Evolutionary conservation across 2,329 filamentous ascomycete species (phyloP).

Genomic region (Aspergillus pseudoviridinutans): DNA sequence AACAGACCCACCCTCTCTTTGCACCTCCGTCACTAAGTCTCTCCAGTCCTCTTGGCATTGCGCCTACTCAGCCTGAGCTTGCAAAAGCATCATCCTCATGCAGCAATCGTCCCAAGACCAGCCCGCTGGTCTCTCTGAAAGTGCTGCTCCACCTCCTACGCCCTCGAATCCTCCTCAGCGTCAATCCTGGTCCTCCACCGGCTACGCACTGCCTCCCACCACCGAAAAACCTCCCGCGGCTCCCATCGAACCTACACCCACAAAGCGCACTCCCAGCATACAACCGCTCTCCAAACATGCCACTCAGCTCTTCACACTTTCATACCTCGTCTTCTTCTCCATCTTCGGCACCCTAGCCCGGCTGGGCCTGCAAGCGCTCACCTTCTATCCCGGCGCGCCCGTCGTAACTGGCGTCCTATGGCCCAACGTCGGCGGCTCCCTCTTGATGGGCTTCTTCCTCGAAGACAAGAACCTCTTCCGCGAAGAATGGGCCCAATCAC

Average conservation of each 20-base stretch:
- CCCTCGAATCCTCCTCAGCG: conserved; percentile 9
- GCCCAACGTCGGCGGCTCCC: conserved; percentile 79
- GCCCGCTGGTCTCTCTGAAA: conserved; percentile 18
- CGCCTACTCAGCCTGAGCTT: no score
- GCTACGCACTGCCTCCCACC: conserved; percentile 14
- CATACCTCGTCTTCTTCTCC: conserved; percentile 81
- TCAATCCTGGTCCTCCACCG: conserved; percentile 38
- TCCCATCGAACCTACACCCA: conserved; percentile 10
- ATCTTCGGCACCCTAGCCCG: conserved; percentile 80
- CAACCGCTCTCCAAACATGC: conserved; percentile 46
- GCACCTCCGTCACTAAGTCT: no score
- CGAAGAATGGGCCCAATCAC: conserved; percentile 55
- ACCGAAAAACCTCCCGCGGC: conserved; percentile 13
- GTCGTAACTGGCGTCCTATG: conserved; percentile 72
- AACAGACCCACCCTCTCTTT: no score
- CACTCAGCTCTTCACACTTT: conserved; percentile 66
- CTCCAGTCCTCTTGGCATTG: no score
- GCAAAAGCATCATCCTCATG: background rate
- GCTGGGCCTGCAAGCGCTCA: conserved; percentile 73
- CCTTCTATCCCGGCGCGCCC: conserved; percentile 72
- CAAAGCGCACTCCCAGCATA: conserved; percentile 6
- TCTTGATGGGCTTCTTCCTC: conserved; percentile 79
- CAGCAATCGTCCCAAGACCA: background rate
- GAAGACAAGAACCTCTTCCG: conserved; percentile 76
- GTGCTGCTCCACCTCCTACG: conserved; percentile 22